Evolutionary conservation across 2,329 filamentous ascomycete species (phyloP).

Genomic region (Trichoderma citrinoviride): DNA sequence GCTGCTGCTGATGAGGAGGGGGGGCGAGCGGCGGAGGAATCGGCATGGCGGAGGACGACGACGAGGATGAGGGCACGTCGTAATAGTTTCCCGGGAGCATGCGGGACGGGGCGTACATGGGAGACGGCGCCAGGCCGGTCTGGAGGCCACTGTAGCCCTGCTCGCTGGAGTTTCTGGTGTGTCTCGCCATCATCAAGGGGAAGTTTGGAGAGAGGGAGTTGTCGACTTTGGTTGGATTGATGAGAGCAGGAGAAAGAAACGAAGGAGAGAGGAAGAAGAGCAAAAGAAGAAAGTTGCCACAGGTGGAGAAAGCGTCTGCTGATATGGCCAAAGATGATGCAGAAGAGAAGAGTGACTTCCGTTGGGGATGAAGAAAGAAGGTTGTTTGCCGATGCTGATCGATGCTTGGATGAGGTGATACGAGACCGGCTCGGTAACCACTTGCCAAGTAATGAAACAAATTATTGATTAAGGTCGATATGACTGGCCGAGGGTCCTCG

Average conservation of each 20-base stretch:
- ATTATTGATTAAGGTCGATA: slow-evolving; percentile 22
- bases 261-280: neutral
- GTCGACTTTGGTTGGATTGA: slow-evolving; percentile 7
- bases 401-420: slow-evolving; percentile 19
- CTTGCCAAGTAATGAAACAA: slow-evolving; percentile 19
- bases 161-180: slow-evolving; percentile 41
- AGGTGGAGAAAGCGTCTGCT: neutral
- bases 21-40: slow-evolving; percentile 8
- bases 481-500: slow-evolving; percentile 20
- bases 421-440: slow-evolving; percentile 22
- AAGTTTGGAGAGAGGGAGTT: slow-evolving; percentile 6
- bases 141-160: slow-evolving; percentile 39
- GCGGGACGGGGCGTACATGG: slow-evolving; percentile 43
- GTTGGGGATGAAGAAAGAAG: neutral
- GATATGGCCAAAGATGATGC: slow-evolving; percentile 5
- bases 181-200: slow-evolving; percentile 45
- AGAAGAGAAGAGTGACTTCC: neutral
- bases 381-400: neutral
- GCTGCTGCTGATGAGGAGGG: slow-evolving; percentile 2
- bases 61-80: slow-evolving; percentile 30
- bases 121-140: slow-evolving; percentile 42
- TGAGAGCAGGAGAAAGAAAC: neutral
- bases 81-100: slow-evolving; percentile 41
- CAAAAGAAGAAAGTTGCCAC: slow-evolving; percentile 1
- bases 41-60: slow-evolving; percentile 16